Conservation (phyloP, 345 rosid species). For the Anastatica hierochuntica region DNA sequence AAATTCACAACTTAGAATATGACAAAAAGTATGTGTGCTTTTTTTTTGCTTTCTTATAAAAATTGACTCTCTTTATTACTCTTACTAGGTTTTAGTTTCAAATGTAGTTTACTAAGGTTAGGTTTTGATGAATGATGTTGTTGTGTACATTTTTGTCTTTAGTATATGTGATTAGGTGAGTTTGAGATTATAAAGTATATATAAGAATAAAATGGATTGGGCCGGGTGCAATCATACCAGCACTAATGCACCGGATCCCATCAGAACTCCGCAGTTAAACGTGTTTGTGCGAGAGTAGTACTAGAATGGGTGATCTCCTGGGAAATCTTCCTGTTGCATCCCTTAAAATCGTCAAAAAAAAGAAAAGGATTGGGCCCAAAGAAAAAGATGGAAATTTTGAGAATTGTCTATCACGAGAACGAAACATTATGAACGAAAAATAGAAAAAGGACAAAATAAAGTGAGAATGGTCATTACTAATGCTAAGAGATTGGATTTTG, state of each 20-base stretch:
- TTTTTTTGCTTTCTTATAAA: not conserved
- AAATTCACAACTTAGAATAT: not conserved
- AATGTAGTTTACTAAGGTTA: not conserved
- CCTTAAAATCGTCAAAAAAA: too few relatives aligned
- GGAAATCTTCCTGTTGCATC: too few relatives aligned
- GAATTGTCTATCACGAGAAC: slow-evolving; percentile 24
- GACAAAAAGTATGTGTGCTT: not conserved
- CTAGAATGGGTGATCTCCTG: too few relatives aligned
- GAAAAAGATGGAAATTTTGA: slow-evolving; percentile 5
- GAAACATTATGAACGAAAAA: not conserved
- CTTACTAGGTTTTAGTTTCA: not conserved
- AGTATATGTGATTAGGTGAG: not conserved
- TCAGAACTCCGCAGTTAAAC: too few relatives aligned
- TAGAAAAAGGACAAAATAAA: not conserved
- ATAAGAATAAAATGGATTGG: not conserved
- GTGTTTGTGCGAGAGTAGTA: too few relatives aligned
- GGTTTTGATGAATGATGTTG: not conserved
- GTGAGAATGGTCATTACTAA: not conserved
- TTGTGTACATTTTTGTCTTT: not conserved
- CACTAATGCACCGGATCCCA: too few relatives aligned
- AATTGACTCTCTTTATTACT: not conserved
- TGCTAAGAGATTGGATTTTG: too few relatives aligned
- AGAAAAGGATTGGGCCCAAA: too few relatives aligned
- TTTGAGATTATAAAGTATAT: not conserved
- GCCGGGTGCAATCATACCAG: too few relatives aligned